Evolutionary conservation across 2,329 filamentous ascomycete genomes (phyloP), one percentile per base, ranked within the genome.

Genomic region (Hansfordia pulvinata): DNA sequence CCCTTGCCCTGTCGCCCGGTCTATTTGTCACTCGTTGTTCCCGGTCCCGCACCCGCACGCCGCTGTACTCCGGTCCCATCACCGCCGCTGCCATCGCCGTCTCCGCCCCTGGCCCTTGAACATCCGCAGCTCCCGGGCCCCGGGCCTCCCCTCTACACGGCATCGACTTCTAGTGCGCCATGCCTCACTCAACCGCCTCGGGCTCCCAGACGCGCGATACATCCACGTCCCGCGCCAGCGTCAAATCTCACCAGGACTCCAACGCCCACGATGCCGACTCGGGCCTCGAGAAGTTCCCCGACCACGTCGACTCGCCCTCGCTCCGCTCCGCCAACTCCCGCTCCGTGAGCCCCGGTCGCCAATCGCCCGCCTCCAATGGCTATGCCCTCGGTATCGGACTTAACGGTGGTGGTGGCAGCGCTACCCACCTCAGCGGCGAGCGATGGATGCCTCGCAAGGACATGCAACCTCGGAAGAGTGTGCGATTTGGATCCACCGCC

Each of bases 231-330:
- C 42, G 46, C 35, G 37, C 42, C 20, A 36, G 28, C 26, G 23
- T 36, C 26, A 49, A 47, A 35, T 33, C 30, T 25, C 19, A 33
- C 9, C 41, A 33, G 22, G 40, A 42, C 16, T n/a, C n/a, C n/a
- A 31, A 25, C 19, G 44, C 46, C 12, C 32, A 26, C 26, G 42
- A 46, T 8, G 10, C 31, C 23, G 34, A 38, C 26, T 42, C 43
- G 14, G 46, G 46, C 14, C 41, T 49, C 25, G 46, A 50, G 37
- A 50, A 50, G 21, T 50, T 50, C 26, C 46, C 46, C 23, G 46
- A 50, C 22, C 45, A 49, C 26, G 39, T 50, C 37, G 46, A 50
- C 27, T 38, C 44, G 23, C 43, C 46, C 8, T 38, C 44, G 14
- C 43, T 47, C 43, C 45, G 44, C 36, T 37, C 37, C 29, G 33